phyloP scores from a whole-genome alignment of 169 alveolate species.

The Eimeria acervulina region DNA sequence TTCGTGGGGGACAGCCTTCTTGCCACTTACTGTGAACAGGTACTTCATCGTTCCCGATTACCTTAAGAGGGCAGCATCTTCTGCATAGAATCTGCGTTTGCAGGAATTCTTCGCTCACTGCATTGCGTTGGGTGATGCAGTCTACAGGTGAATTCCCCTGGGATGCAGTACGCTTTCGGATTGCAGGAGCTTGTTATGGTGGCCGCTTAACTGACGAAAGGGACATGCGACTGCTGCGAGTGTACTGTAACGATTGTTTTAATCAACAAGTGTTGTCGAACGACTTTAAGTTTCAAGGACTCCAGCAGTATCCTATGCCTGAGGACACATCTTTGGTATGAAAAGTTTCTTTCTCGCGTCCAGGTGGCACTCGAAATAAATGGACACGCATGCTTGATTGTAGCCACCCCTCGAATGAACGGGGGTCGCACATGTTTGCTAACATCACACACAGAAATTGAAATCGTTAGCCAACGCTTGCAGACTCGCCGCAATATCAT shows the following conservation, averaged over 20 bases:
- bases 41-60: not conserved
- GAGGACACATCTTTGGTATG: slow-evolving; percentile 87
- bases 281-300: slow-evolving; percentile 84
- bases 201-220: slow-evolving; percentile 97
- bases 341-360: not conserved
- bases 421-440: not conserved
- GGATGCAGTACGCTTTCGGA: slow-evolving; percentile 96
- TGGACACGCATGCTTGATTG: not conserved
- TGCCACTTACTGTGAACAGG: slow-evolving; percentile 94
- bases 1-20: slow-evolving; percentile 95
- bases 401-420: not conserved
- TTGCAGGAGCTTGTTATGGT: slow-evolving; percentile 97
- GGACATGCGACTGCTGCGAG: slow-evolving; percentile 94
- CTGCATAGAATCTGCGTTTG: not conserved
- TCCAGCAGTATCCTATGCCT: slow-evolving; percentile 89
- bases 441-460: not conserved
- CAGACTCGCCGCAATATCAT: too few species aligned
- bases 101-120: not conserved
- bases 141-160: slow-evolving; percentile 93
- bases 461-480: too few species aligned
- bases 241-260: slow-evolving; percentile 92
- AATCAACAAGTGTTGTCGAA: slow-evolving; percentile 90
- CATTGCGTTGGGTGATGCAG: slow-evolving; percentile 62
- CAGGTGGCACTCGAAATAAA: not conserved
- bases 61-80: not conserved